Evolutionary conservation across 805 yeast genomes (phyloP).

Genomic region (Candida nanaspora): DNA sequence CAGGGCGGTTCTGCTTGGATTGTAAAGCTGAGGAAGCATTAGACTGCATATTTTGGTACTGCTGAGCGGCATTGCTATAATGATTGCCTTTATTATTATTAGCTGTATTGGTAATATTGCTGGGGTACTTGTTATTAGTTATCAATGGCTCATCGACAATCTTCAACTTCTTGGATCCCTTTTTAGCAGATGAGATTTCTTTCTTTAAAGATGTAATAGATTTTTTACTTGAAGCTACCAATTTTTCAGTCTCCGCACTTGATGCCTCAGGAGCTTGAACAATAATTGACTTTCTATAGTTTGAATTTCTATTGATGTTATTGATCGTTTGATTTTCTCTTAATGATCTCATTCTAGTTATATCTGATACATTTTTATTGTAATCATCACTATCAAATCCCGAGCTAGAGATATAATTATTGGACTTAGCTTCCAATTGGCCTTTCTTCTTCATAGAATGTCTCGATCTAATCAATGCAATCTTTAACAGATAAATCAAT

Average conservation of each 20-base stretch:
- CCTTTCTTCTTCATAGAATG: slow-evolving; percentile 43
- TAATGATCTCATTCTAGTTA: slow-evolving; percentile 65
- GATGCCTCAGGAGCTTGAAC: slow-evolving; percentile 54
- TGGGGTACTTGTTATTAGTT: slow-evolving; percentile 6
- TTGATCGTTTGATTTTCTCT: slow-evolving; percentile 58
- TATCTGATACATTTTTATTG: slow-evolving; percentile 59
- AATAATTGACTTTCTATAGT: slow-evolving; percentile 59
- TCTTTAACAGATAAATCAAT: slow-evolving; percentile 66
- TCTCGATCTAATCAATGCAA: slow-evolving; percentile 73
- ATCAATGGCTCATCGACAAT: slow-evolving; percentile 20
- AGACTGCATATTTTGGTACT: too few relatives aligned
- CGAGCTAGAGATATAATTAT: not conserved
- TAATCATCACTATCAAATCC: not conserved
- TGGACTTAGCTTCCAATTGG: not conserved
- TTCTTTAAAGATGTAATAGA: slow-evolving; percentile 10
- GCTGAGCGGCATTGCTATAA: too few relatives aligned
- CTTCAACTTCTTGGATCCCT: slow-evolving; percentile 22
- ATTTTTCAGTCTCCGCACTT: slow-evolving; percentile 23
- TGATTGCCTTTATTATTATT: not conserved
- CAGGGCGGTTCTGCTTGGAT: too few relatives aligned
- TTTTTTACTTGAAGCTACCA: not conserved
- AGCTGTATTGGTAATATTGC: not conserved
- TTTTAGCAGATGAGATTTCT: slow-evolving; percentile 17
- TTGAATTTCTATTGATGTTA: slow-evolving; percentile 41
- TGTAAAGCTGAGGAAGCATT: too few relatives aligned